These are phyloP conservation scores for Lepidium africanum DNA, from an alignment of 345 rosid species.

Conservation along the genomic window DNA sequence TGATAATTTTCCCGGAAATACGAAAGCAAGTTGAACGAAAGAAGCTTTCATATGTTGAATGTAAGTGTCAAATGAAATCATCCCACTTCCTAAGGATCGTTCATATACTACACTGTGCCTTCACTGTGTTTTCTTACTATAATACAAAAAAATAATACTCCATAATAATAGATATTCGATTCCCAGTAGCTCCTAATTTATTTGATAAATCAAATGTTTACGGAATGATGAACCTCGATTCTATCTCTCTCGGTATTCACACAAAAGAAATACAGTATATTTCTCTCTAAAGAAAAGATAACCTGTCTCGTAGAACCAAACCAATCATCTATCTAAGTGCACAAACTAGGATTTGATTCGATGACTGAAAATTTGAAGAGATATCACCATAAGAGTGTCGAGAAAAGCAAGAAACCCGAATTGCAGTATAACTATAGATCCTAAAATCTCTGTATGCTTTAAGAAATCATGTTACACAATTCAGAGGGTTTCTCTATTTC, in stretches of 20 bases:
- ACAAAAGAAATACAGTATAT: neutral
- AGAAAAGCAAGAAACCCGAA: neutral
- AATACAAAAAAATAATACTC: no score
- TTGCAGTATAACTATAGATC: neutral
- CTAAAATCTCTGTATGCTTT: neutral
- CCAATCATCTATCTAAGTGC: neutral
- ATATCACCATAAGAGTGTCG: no score
- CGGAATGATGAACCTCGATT: neutral
- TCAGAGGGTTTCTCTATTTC: constrained; percentile 1
- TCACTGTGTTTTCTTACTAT: no score
- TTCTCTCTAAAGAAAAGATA: neutral
- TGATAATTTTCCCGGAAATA: neutral
- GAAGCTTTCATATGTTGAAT: neutral
- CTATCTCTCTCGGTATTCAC: neutral
- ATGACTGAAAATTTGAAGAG: no score
- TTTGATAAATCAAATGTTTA: no score
- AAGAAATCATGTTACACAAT: neutral
- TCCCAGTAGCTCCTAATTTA: no score
- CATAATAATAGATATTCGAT: no score
- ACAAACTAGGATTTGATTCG: no score
- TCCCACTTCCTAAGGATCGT: neutral
- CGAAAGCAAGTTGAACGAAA: neutral
- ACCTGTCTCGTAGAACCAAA: neutral
- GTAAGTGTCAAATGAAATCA: neutral
- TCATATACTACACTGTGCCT: neutral